A percentile compares a stretch with the other conserved stretches of the same genome.
Conservation (phyloP, 2,329 filamentous ascomycete genomes). For the Trichoderma aggressivum region DNA sequence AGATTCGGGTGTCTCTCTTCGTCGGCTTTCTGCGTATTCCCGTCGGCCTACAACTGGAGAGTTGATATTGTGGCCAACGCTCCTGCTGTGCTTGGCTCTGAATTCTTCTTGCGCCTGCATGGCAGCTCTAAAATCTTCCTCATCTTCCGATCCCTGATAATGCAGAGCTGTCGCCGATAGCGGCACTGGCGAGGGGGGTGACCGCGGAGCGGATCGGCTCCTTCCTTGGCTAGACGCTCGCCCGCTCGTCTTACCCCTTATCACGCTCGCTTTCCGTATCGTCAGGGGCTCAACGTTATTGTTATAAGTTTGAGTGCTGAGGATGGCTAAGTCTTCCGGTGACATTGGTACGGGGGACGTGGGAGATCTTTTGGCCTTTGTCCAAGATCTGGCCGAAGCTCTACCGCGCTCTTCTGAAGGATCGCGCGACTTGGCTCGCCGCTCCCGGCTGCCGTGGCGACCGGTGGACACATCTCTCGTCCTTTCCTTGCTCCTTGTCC, state of each 20-base stretch:
- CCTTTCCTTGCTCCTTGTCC: slow-evolving; percentile 52
- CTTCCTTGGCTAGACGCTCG: slow-evolving; percentile 49
- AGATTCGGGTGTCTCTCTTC: slow-evolving; percentile 32
- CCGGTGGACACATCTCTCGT: slow-evolving; percentile 41
- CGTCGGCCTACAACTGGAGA: slow-evolving; percentile 36
- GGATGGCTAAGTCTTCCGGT: slow-evolving; percentile 72
- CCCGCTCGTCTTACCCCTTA: slow-evolving; percentile 36
- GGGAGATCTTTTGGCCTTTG: slow-evolving; percentile 79
- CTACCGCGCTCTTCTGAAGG: slow-evolving; percentile 69
- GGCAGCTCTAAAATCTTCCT: slow-evolving; percentile 56
- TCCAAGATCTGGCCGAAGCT: slow-evolving; percentile 59
- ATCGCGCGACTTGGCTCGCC: slow-evolving; percentile 55
- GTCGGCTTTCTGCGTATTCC: slow-evolving; percentile 41
- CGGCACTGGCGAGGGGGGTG: slow-evolving; percentile 77
- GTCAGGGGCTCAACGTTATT: slow-evolving; percentile 41
- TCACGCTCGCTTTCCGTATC: slow-evolving; percentile 41
- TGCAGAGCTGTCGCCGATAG: slow-evolving; percentile 53
- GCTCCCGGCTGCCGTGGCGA: slow-evolving; percentile 48
- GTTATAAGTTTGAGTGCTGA: slow-evolving; percentile 45
- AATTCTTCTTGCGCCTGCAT: slow-evolving; percentile 54
- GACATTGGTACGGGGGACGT: slow-evolving; percentile 95
- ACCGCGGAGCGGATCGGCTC: slow-evolving; percentile 58
- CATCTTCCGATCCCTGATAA: slow-evolving; percentile 57
- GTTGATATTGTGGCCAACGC: slow-evolving; percentile 41
- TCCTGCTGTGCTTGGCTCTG: slow-evolving; percentile 52